Percentiles rank a stretch among this genome's conserved stretches.
phyloP scores from a whole-genome alignment of 2,329 filamentous ascomycete species.

The Aspergillus latus region DNA sequence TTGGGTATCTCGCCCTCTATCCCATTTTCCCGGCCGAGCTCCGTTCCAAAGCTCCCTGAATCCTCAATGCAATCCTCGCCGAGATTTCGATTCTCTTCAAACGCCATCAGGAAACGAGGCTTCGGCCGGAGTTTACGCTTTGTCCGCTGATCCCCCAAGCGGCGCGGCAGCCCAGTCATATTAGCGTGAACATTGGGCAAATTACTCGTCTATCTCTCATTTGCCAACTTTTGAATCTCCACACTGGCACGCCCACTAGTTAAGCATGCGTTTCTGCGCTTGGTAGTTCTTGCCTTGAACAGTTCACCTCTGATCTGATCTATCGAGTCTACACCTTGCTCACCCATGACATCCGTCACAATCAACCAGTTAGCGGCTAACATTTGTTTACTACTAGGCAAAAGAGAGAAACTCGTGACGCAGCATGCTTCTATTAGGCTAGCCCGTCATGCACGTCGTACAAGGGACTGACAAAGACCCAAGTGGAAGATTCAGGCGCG shows the following conservation, averaged over 20 bases:
- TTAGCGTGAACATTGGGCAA: neutral
- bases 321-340: neutral
- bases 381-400: constrained; percentile 2
- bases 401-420: constrained; percentile 13
- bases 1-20: neutral
- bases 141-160: neutral
- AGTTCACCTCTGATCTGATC: neutral
- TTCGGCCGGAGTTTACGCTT: neutral
- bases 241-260: neutral
- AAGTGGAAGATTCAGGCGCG: constrained; percentile 7
- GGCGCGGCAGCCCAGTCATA: neutral
- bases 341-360: constrained; percentile 6
- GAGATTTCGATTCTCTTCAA: neutral
- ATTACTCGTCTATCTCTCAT: neutral
- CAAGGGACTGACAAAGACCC: constrained; percentile 21
- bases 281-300: neutral
- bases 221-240: neutral
- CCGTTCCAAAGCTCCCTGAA: neutral
- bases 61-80: neutral
- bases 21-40: neutral
- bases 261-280: neutral
- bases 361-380: constrained; percentile 1
- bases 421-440: constrained; percentile 12
- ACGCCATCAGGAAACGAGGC: neutral
- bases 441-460: constrained; percentile 24